phyloP scores from a whole-genome alignment of 306 rosid genomes.

The Rubus parviflorus region DNA sequence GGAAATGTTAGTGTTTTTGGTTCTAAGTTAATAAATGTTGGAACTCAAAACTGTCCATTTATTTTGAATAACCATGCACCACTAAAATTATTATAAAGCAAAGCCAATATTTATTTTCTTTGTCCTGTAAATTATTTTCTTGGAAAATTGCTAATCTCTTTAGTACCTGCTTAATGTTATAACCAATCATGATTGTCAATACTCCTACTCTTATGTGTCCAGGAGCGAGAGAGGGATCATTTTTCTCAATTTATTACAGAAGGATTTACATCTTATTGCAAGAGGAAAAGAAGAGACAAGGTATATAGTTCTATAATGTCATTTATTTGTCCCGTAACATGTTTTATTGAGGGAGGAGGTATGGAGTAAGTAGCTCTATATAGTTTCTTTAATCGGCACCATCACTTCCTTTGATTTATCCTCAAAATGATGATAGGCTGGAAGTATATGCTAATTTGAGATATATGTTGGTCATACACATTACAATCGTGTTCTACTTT shows the following conservation, averaged over 20 bases:
- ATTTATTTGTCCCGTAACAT: background rate
- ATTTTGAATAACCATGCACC: background rate
- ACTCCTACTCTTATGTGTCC: slow-evolving; percentile 23
- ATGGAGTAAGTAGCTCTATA: background rate
- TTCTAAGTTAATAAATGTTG: background rate
- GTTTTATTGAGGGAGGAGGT: background rate
- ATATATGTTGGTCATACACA: background rate
- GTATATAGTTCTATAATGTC: slow-evolving; percentile 37
- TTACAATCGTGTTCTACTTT: background rate
- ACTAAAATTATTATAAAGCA: background rate
- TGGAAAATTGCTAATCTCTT: background rate
- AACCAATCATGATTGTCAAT: background rate
- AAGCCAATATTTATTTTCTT: background rate
- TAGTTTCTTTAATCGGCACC: background rate
- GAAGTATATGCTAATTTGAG: background rate
- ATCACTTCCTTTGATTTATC: background rate
- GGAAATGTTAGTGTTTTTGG: background rate
- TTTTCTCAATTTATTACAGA: slow-evolving; percentile 89
- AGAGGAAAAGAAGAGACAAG: slow-evolving; percentile 99
- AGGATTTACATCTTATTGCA: slow-evolving; percentile 91
- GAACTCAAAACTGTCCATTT: background rate
- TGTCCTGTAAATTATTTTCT: background rate
- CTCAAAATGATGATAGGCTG: background rate
- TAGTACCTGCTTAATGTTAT: background rate
- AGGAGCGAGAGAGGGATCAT: slow-evolving; percentile 95